Conservation (phyloP, 2,329 filamentous ascomycete species). For the Pestalotiopsis sp. region DNA sequence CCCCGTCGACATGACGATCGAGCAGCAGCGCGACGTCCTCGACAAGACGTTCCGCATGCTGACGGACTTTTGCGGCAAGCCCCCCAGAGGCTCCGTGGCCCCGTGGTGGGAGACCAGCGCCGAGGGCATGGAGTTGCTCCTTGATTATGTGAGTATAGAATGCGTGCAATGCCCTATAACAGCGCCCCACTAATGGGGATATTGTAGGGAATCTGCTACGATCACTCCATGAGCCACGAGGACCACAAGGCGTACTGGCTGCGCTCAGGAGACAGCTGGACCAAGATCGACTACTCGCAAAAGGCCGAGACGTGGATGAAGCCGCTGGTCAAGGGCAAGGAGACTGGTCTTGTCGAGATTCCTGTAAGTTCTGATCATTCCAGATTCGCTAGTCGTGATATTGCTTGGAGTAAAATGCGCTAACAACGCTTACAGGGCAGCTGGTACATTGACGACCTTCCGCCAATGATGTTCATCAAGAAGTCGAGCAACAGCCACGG, state of each 20-base stretch:
- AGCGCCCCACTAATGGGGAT: conserved; percentile 59
- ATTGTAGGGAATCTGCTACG: conserved; percentile 70
- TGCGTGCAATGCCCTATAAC: not conserved
- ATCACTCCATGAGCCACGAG: conserved; percentile 68
- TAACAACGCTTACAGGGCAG: conserved; percentile 34
- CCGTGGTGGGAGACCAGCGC: conserved; percentile 60
- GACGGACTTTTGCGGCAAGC: conserved; percentile 72
- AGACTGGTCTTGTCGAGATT: conserved; percentile 68
- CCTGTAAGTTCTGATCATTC: conserved; percentile 33
- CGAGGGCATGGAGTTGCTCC: conserved; percentile 66
- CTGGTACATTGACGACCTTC: conserved; percentile 68
- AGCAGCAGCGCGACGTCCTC: conserved; percentile 76
- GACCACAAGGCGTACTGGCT: conserved; percentile 69
- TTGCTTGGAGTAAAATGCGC: not conserved
- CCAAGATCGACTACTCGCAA: conserved; percentile 67
- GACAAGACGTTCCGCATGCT: conserved; percentile 74
- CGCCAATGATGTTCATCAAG: conserved; percentile 76
- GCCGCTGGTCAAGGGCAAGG: conserved; percentile 58
- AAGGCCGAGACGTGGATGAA: conserved; percentile 69
- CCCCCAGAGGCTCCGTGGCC: conserved; percentile 71
- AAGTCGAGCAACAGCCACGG: conserved; percentile 66
- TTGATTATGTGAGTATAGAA: conserved; percentile 53
- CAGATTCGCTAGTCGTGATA: not conserved
- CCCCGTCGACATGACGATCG: conserved; percentile 69
- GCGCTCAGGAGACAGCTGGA: conserved; percentile 66